A percentile compares a stretch with the other conserved stretches of the same genome.
Evolutionary conservation across 352 stramenopile genomes (phyloP).

Genomic region (Thalassiosira mediterranea): DNA sequence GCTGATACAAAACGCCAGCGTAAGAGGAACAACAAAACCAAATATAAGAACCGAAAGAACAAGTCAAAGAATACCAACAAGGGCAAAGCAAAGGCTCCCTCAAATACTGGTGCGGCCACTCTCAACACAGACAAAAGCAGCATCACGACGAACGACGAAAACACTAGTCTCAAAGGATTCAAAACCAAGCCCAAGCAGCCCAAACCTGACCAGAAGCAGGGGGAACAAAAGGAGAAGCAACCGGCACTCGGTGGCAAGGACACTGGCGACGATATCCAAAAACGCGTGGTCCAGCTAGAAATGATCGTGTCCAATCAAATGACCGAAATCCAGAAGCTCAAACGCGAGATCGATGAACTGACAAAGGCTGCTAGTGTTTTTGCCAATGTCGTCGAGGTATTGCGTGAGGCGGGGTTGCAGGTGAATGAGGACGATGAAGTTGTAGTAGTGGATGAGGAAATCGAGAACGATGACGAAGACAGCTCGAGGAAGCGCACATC

Average conservation of each 20-base stretch:
- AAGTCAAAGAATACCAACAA: constrained; percentile 24
- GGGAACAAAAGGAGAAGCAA: constrained; percentile 1
- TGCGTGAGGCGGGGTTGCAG: constrained; percentile 68
- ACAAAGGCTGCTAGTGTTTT: constrained; percentile 57
- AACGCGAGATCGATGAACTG: constrained; percentile 63
- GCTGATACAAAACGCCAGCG: neutral
- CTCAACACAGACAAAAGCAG: constrained; percentile 19
- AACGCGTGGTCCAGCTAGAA: constrained; percentile 70
- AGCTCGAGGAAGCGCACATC: constrained; percentile 1
- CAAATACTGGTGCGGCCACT: constrained; percentile 14
- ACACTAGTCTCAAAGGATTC: constrained; percentile 52
- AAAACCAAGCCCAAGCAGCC: constrained; percentile 32
- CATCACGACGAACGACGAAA: constrained; percentile 34
- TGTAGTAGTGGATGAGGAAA: constrained; percentile 18
- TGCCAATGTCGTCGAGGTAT: constrained; percentile 67
- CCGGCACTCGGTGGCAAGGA: neutral
- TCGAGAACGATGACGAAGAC: constrained; percentile 17
- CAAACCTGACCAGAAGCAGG: constrained; percentile 6
- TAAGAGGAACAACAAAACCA: constrained; percentile 9
- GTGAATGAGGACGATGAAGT: constrained; percentile 51
- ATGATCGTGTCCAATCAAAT: constrained; percentile 72
- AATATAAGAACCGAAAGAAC: constrained; percentile 9
- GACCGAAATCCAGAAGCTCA: constrained; percentile 73
- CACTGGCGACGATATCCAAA: constrained; percentile 34
- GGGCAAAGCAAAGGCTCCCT: constrained; percentile 3